Percentiles rank a stretch among this genome's conserved stretches.
phyloP scores from a whole-genome alignment of 192 early-diverging fungal species.

The Coemansia asiatica region DNA sequence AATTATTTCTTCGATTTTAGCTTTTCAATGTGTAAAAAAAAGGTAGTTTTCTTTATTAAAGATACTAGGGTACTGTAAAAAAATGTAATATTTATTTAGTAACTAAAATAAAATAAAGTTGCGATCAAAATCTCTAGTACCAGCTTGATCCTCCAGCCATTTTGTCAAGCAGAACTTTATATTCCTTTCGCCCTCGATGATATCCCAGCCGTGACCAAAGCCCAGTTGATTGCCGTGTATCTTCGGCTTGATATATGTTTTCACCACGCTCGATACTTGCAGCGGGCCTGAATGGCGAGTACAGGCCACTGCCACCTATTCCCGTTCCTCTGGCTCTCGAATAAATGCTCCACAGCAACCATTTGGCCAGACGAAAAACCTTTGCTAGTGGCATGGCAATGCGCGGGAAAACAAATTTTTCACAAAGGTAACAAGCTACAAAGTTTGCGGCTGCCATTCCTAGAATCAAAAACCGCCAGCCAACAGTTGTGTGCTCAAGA shows the following conservation, averaged over 20 bases:
- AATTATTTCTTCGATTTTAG: no score
- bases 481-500: constrained; percentile 15
- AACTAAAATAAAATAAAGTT: no score
- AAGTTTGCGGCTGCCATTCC: constrained; percentile 48
- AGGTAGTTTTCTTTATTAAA: not conserved
- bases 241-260: not conserved
- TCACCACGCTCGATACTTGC: not conserved
- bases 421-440: constrained; percentile 30
- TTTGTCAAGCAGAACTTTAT: constrained; percentile 27
- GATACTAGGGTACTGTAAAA: no score
- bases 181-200: constrained; percentile 33
- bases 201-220: constrained; percentile 34
- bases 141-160: constrained; percentile 24
- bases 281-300: not conserved
- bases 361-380: constrained; percentile 6
- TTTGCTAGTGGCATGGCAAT: constrained; percentile 35
- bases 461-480: constrained; percentile 39
- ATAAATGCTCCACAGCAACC: not conserved
- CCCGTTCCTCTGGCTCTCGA: not conserved
- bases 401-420: constrained; percentile 39
- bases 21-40: no score
- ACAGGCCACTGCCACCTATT: not conserved
- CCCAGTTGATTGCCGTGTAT: not conserved
- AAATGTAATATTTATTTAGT: no score
- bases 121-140: no score